Percentiles rank a stretch among this genome's conserved stretches.
phyloP scores from a whole-genome alignment of 768 basidiomycete species.

The Panaeolus papilionaceus region DNA sequence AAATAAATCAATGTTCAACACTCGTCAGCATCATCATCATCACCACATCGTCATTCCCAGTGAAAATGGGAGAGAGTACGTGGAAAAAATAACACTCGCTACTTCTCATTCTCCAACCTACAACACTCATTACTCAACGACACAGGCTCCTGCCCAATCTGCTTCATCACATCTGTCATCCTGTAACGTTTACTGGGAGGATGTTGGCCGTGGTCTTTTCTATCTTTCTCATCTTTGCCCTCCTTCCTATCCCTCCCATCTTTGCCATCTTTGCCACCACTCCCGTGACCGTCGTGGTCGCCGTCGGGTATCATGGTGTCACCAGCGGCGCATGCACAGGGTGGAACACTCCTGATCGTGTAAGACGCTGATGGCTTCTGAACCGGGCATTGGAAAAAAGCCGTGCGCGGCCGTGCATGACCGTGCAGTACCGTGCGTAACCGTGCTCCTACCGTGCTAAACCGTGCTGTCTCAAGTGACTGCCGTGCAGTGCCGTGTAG shows the following conservation, averaged over 20 bases:
- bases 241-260: constrained; percentile 22
- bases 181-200: constrained; percentile 81
- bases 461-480: no score
- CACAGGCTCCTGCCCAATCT: constrained; percentile 79
- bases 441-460: no score
- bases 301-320: constrained; percentile 15
- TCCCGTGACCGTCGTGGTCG: constrained; percentile 28
- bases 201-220: constrained; percentile 48
- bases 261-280: constrained; percentile 12
- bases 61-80: not conserved
- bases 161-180: constrained; percentile 83
- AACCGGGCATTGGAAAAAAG: no score
- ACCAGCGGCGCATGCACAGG: constrained; percentile 32
- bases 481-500: no score
- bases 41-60: no score
- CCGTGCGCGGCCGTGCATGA: no score
- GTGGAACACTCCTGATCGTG: no score
- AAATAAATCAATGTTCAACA: no score
- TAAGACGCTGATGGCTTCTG: no score
- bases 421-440: no score
- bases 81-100: constrained; percentile 32
- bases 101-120: constrained; percentile 58
- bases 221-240: constrained; percentile 33
- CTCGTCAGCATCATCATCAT: no score
- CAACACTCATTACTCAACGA: constrained; percentile 85